phyloP scores from a whole-genome alignment of 495 filamentous ascomycete genomes.

The Podospora pseudoanserina region DNA sequence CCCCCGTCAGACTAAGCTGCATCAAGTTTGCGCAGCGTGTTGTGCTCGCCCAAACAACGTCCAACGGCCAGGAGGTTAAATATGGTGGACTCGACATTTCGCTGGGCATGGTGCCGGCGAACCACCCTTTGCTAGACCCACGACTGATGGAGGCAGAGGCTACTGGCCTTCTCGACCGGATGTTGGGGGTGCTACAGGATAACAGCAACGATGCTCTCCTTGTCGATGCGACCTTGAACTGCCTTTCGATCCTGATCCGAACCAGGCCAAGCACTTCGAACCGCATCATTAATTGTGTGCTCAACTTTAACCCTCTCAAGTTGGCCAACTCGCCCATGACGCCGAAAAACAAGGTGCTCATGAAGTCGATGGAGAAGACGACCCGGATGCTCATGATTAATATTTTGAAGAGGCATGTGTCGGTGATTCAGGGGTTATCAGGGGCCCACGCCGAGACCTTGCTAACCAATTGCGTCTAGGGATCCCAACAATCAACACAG shows the following conservation, averaged over 20 bases:
- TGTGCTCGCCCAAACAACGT: conserved; percentile 85
- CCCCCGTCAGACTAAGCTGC: conserved; percentile 82
- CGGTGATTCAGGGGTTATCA: not conserved
- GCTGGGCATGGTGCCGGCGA: conserved; percentile 75
- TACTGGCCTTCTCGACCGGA: conserved; percentile 80
- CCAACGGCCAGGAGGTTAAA: conserved; percentile 75
- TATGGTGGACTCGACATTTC: conserved; percentile 86
- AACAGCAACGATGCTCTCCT: conserved; percentile 84
- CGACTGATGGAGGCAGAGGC: conserved; percentile 86
- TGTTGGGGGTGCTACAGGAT: conserved; percentile 83
- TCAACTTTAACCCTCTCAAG: conserved; percentile 90
- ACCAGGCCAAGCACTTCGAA: conserved; percentile 73
- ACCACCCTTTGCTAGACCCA: conserved; percentile 71
- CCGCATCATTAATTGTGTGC: conserved; percentile 75
- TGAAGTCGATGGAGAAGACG: conserved; percentile 93
- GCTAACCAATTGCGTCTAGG: conserved; percentile 37
- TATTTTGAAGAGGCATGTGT: conserved; percentile 65
- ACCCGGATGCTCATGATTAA: conserved; percentile 77
- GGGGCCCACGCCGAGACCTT: not conserved
- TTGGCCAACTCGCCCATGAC: conserved; percentile 73
- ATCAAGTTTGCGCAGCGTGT: conserved; percentile 95
- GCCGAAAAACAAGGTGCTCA: conserved; percentile 68
- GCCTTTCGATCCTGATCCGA: conserved; percentile 73
- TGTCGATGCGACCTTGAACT: conserved; percentile 88
- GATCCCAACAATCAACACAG: conserved; percentile 65